These are phyloP conservation scores for Pseudofabraea citricarpa DNA, from an alignment of 2,329 filamentous ascomycete species.

Conservation along the genomic window DNA sequence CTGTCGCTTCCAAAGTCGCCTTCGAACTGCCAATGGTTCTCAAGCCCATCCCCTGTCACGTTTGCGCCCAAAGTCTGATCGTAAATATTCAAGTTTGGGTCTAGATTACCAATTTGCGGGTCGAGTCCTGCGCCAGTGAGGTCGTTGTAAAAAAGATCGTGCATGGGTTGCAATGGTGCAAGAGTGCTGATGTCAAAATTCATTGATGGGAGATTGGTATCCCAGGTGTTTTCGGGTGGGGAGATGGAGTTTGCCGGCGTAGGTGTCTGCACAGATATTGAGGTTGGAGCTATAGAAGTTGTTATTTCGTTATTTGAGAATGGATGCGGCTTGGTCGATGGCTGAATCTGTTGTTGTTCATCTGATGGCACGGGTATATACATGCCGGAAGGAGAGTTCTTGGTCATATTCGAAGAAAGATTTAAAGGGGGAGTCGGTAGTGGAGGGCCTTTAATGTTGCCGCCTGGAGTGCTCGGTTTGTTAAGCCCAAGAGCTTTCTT, in stretches of 20 bases:
- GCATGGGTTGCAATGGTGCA: slow-evolving; percentile 51
- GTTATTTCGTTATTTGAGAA: slow-evolving; percentile 1
- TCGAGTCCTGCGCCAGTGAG: slow-evolving; percentile 32
- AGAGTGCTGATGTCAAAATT: slow-evolving; percentile 46
- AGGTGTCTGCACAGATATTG: neutral
- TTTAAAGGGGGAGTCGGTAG: neutral
- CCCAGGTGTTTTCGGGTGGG: slow-evolving; percentile 7
- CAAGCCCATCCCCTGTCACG: slow-evolving; percentile 4
- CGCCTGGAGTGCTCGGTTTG: neutral
- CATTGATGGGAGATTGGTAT: slow-evolving; percentile 24
- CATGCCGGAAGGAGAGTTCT: slow-evolving; percentile 1
- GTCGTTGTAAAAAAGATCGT: slow-evolving; percentile 53
- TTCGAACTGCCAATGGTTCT: slow-evolving; percentile 43
- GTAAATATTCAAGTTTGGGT: slow-evolving; percentile 5
- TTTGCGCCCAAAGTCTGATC: slow-evolving; percentile 5
- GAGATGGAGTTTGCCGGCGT: slow-evolving; percentile 5
- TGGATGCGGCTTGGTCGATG: no score
- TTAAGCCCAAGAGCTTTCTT: slow-evolving; percentile 39
- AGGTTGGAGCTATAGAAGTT: neutral
- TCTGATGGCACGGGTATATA: slow-evolving; percentile 2
- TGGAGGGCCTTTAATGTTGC: neutral
- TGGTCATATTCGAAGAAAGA: slow-evolving; percentile 1
- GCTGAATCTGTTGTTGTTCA: no score
- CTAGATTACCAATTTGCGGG: slow-evolving; percentile 6
- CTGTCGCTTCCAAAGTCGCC: slow-evolving; percentile 51